Evolutionary conservation across 2,329 filamentous ascomycete genomes (phyloP), one percentile per base, ranked within the genome.

Genomic region (Gnomoniopsis smithogilvyi): DNA sequence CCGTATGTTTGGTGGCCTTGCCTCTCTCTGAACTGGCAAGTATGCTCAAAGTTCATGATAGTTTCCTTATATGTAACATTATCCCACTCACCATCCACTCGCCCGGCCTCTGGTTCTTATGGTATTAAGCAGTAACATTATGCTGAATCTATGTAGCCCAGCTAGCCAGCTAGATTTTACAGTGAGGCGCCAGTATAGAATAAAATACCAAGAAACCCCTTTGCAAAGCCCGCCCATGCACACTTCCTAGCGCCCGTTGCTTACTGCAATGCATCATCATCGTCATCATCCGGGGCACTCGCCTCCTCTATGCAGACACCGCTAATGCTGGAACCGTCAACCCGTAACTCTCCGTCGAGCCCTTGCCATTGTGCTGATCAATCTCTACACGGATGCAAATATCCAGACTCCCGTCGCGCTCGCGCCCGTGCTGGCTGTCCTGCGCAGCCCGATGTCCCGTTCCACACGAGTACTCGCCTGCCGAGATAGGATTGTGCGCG

Each of bases 351-450:
- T 88, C 81, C 0, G 95, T 98, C 64, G 83, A 85, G 41, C 95
- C 95, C 38, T 90, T 80, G 2, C 86, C 85, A 70, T 98, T 87
- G 66, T 89, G 87, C 69, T 96, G 91, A 70, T 93, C 87, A 63
- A 94, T 86, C 74, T 99, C 95, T 64, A 97, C 87, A 59, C 92
- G 89, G 67, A 99, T 85, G 57, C 87, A 87, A 52, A 98, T 86
- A 66, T 97, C 92, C 4, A 99, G 80, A 11, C 84, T 77, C 67
- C 82, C 80, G 75, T 88, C 78, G 72, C 80, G 70, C 66, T 76
- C 73, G 71, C 78, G 73, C 64, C 88, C 76, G 73, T 87, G 73
- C 69, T 74, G 67, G 71, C 84, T 67, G 62, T 69, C 67, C n/a
- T 75, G 70, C 0, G 91, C 89, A 14, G 92, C 90, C 59, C 84